Evolutionary conservation across 2,329 filamentous ascomycete genomes (phyloP).

Genomic region (Monosporascus sp.): DNA sequence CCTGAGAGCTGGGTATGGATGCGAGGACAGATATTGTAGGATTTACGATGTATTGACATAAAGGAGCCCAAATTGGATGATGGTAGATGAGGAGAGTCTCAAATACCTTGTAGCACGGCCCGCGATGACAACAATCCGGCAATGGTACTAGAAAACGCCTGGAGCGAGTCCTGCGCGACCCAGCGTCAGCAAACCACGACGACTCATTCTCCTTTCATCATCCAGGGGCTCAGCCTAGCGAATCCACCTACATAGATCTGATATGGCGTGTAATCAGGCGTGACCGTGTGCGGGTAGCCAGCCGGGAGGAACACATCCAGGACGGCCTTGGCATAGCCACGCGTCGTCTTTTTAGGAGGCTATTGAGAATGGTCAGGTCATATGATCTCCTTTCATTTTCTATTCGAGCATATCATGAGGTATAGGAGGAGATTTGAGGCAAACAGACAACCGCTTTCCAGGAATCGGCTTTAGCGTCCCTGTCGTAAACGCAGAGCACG

Average conservation of each 20-base stretch:
- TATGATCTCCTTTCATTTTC: too few relatives aligned
- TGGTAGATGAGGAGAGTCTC: constrained; percentile 21
- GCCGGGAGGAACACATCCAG: constrained; percentile 77
- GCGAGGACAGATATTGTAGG: too few relatives aligned
- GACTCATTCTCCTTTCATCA: background rate
- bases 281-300: constrained; percentile 85
- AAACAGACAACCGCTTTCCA: constrained; percentile 18
- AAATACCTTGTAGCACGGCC: constrained; percentile 62
- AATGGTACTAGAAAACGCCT: constrained; percentile 80
- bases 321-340: constrained; percentile 28
- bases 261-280: constrained; percentile 74
- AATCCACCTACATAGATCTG: constrained; percentile 40
- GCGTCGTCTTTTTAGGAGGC: constrained; percentile 13
- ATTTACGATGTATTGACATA: too few relatives aligned
- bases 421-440: background rate
- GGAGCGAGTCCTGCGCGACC: constrained; percentile 57
- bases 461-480: constrained; percentile 41
- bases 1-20: too few relatives aligned
- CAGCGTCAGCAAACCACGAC: background rate
- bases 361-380: background rate
- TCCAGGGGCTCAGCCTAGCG: background rate
- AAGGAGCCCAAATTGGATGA: too few relatives aligned
- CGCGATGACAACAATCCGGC: constrained; percentile 73
- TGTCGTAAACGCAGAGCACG: constrained; percentile 44
- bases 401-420: background rate